Conservation (phyloP, 768 basidiomycete species). For the Dictyophora rubrovolvata region DNA sequence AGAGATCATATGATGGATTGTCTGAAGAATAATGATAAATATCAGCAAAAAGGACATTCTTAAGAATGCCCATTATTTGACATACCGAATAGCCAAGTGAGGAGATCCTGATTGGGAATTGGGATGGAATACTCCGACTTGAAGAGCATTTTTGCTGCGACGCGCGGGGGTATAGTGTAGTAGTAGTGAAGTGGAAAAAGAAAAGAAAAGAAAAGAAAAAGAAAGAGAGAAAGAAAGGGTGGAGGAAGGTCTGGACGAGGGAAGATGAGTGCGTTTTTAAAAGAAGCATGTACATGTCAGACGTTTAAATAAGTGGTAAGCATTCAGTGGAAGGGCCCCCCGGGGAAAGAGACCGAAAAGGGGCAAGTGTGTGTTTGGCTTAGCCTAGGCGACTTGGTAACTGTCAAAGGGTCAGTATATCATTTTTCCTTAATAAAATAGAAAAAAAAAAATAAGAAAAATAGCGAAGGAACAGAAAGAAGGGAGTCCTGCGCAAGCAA, state of each 20-base stretch:
- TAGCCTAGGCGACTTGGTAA: not conserved
- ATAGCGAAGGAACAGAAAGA: not conserved
- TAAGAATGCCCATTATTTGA: not conserved
- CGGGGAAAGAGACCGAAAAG: not conserved
- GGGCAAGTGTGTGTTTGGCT: not conserved
- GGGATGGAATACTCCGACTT: slow-evolving; percentile 9
- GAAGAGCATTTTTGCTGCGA: not conserved
- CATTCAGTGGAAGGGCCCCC: not conserved
- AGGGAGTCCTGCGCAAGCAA: too few species aligned
- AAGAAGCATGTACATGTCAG: not conserved
- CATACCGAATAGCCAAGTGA: slow-evolving; percentile 9
- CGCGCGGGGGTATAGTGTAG: too few species aligned
- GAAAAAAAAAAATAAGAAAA: not conserved
- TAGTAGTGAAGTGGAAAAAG: not conserved
- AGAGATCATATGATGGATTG: slow-evolving; percentile 6
- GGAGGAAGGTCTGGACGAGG: not conserved
- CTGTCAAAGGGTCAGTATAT: not conserved
- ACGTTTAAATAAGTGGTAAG: not conserved
- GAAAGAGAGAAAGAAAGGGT: not conserved
- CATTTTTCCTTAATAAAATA: not conserved
- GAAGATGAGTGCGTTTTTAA: not conserved
- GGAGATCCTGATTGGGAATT: slow-evolving; percentile 9
- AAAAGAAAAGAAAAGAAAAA: not conserved
- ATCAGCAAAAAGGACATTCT: not conserved
- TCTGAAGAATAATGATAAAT: not conserved